phyloP scores from a whole-genome alignment of 78 protist genomes.

The Dictyostelium purpureum region DNA sequence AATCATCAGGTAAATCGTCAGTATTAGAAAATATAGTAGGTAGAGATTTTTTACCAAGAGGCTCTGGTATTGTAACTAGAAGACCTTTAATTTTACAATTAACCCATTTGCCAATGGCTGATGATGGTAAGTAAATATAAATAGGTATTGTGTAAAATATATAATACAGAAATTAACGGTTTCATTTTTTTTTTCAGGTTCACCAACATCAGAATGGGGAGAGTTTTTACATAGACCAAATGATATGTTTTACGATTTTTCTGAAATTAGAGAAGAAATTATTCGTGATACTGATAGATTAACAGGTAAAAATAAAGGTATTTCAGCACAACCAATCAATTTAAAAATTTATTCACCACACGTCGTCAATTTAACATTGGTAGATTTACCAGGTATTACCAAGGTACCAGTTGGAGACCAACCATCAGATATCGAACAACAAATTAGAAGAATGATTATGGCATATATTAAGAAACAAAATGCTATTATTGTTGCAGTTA shows the following conservation, averaged over 20 bases:
- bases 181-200: not conserved
- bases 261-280: conserved; percentile 90
- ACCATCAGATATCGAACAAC: conserved; percentile 93
- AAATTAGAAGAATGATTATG: conserved; percentile 87
- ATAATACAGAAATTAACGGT: not conserved
- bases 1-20: conserved; percentile 95
- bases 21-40: conserved; percentile 97
- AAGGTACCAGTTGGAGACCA: conserved; percentile 97
- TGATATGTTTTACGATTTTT: conserved; percentile 89
- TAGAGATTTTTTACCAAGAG: conserved; percentile 91
- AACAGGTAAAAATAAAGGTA: conserved; percentile 90
- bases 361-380: conserved; percentile 95
- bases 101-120: conserved; percentile 75
- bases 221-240: conserved; percentile 93
- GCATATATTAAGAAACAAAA: conserved; percentile 88
- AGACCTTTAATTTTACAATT: conserved; percentile 98
- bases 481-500: conserved; percentile 96
- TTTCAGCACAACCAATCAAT: conserved; percentile 93
- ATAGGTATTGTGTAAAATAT: not conserved
- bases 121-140: conserved; percentile 48
- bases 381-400: conserved; percentile 97
- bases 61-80: conserved; percentile 98
- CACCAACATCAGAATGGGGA: conserved; percentile 85
- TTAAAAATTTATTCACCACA: conserved; percentile 93
- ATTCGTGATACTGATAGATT: conserved; percentile 91